phyloP scores from a whole-genome alignment of 306 rosid species.

The Vigna mungo region DNA sequence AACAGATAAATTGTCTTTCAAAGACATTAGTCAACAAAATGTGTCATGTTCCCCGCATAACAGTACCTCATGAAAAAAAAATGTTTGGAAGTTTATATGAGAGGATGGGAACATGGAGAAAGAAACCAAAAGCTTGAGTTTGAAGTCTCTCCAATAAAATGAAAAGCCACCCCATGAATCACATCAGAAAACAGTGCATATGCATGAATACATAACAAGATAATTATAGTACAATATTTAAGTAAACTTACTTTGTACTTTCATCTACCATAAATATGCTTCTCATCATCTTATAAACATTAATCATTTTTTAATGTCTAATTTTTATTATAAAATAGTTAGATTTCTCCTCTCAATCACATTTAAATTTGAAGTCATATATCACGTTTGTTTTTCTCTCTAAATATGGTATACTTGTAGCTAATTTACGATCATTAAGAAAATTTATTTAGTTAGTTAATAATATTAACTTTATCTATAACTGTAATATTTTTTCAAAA shows the following conservation, averaged over 20 bases:
- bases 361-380: too few relatives aligned
- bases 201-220: background rate
- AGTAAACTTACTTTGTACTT: background rate
- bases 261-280: too few relatives aligned
- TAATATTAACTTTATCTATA: too few relatives aligned
- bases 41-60: slow-evolving; percentile 17
- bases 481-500: too few relatives aligned
- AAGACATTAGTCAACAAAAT: slow-evolving; percentile 13
- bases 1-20: slow-evolving; percentile 17
- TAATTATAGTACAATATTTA: background rate
- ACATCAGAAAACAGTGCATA: background rate
- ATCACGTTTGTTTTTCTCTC: too few relatives aligned
- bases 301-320: too few relatives aligned
- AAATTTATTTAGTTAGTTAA: too few relatives aligned
- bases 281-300: too few relatives aligned
- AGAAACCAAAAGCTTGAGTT: slow-evolving; percentile 16
- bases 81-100: slow-evolving; percentile 3
- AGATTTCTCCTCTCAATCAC: too few relatives aligned
- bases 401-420: too few relatives aligned
- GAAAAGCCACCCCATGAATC: slow-evolving; percentile 30
- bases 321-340: too few relatives aligned
- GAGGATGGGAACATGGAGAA: background rate
- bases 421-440: too few relatives aligned
- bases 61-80: background rate
- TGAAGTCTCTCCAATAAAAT: background rate